Conservation (phyloP, 2,329 filamentous ascomycete genomes). For the Penicillium freii region DNA sequence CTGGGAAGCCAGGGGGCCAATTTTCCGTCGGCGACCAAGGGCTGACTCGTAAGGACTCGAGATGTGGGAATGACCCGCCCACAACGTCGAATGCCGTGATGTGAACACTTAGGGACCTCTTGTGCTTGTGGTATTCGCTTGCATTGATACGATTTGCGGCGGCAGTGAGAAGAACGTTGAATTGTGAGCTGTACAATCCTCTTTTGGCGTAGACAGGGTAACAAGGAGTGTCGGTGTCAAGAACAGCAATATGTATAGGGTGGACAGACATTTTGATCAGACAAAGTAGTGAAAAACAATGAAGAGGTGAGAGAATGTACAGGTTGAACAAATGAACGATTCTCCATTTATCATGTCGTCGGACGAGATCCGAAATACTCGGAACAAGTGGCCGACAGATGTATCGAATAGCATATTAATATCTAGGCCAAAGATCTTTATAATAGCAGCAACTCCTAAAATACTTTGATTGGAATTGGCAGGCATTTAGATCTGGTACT, state of each 20-base stretch:
- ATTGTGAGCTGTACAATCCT: slow-evolving; percentile 35
- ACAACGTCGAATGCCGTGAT: slow-evolving; percentile 32
- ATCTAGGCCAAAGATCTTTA: neutral
- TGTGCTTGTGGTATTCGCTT: neutral
- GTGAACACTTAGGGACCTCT: slow-evolving; percentile 14
- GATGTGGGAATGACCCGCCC: slow-evolving; percentile 24
- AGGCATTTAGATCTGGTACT: neutral
- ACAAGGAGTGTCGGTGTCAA: slow-evolving; percentile 36
- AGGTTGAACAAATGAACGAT: neutral
- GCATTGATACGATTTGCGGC: slow-evolving; percentile 27
- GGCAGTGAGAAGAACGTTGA: slow-evolving; percentile 28
- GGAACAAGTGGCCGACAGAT: neutral
- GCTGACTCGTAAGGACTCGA: slow-evolving; percentile 17
- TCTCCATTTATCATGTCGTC: neutral
- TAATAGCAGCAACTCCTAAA: neutral
- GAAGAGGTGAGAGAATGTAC: neutral
- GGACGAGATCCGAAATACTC: slow-evolving; percentile 8
- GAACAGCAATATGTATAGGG: slow-evolving; percentile 31
- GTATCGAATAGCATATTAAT: neutral
- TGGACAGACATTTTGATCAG: neutral
- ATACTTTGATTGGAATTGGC: no score
- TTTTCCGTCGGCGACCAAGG: slow-evolving; percentile 1
- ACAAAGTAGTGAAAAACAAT: neutral
- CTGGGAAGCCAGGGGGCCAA: neutral
- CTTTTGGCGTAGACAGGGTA: slow-evolving; percentile 28